Percentiles rank a stretch among this genome's conserved stretches.
Conservation (phyloP, 305 asterid genomes). For the Solanum hybrid region DNA sequence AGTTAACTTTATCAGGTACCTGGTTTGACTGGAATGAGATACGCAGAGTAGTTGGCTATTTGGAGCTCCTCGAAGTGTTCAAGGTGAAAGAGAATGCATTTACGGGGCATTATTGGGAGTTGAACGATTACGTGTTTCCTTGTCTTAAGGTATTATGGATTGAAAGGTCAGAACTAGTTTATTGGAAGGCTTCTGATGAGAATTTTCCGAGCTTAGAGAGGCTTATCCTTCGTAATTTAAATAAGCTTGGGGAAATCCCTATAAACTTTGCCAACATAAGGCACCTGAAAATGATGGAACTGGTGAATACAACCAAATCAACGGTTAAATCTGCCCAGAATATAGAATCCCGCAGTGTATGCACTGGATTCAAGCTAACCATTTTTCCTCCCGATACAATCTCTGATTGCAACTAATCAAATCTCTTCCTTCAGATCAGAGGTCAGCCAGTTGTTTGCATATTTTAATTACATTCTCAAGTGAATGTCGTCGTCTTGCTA, state of each 20-base stretch:
- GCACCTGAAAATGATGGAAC: not conserved
- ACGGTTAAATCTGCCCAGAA: not conserved
- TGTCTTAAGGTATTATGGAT: slow-evolving; percentile 28
- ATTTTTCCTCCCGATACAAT: not conserved
- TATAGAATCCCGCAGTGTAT: not conserved
- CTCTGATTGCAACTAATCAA: not conserved
- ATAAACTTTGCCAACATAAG: not conserved
- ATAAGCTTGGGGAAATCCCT: not conserved
- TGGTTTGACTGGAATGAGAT: slow-evolving; percentile 29
- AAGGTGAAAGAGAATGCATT: slow-evolving; percentile 45
- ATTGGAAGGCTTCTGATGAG: slow-evolving; percentile 22
- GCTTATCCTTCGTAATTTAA: slow-evolving; percentile 15
- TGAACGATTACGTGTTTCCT: slow-evolving; percentile 15
- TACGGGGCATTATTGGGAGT: slow-evolving; percentile 28
- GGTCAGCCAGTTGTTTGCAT: not conserved
- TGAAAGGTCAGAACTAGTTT: slow-evolving; percentile 18
- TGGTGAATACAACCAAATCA: not conserved
- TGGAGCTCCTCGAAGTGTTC: slow-evolving; percentile 37
- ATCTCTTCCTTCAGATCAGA: not conserved
- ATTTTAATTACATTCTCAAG: not conserved
- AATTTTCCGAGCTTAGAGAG: slow-evolving; percentile 25
- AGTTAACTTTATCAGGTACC: slow-evolving; percentile 22
- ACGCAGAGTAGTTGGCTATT: slow-evolving; percentile 17
- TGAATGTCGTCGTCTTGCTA: not conserved
- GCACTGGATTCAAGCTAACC: not conserved